Base-by-base conservation (phyloP, 495 filamentous ascomycete genomes). In the Lasiosphaeria miniovina region DNA sequence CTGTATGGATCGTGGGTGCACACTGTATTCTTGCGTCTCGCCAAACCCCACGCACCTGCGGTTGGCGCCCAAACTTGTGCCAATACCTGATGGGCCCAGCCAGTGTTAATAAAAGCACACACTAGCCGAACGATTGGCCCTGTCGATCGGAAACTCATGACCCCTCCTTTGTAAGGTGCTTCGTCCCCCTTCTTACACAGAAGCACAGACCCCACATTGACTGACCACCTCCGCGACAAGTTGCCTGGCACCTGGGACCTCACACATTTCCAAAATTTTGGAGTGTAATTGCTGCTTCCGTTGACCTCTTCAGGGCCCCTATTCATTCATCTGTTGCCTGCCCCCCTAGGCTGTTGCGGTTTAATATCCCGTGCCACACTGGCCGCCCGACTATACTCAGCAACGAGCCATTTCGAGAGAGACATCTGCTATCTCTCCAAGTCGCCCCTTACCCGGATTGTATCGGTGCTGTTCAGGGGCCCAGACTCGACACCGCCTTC, bases 191-290 rank as follows among this genome's bases (percentile, higher is more conserved):
- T 55, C 57, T 59, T n/a, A 46, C 55, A 40, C 49, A 53, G 52
- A 53, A 11, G 34, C 57, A 3, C 14, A 40, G 49, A 66, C 68
- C 68, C 68, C 66, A 71, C 66, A 65, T 63, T 61, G 59, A 63
- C 68, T 59, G 63, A 57, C 58, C 59, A 61, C 57, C 52, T 46
- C 43, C 2, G 7, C 43, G 7, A 41, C 8, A 5, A 46, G 15
- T n/a, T 5, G 7, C 43, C 15, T 11, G 43, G 43, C 43, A 46
- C 43, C 43, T 46, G 54, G 54, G 52, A 57, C 55, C 52, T 55
- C 59, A 17, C 63, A 49, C 59, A 46, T 40, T 41, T 52, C 58
- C 58, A 55, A 59, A 54, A 51, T 52, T 59, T 24, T 15, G 14
- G 10, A 51, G 33, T 7, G 50, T 14, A 34, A 54, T 43, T 15